Conservation (phyloP, 306 rosid genomes). For the Fagus crenata region DNA sequence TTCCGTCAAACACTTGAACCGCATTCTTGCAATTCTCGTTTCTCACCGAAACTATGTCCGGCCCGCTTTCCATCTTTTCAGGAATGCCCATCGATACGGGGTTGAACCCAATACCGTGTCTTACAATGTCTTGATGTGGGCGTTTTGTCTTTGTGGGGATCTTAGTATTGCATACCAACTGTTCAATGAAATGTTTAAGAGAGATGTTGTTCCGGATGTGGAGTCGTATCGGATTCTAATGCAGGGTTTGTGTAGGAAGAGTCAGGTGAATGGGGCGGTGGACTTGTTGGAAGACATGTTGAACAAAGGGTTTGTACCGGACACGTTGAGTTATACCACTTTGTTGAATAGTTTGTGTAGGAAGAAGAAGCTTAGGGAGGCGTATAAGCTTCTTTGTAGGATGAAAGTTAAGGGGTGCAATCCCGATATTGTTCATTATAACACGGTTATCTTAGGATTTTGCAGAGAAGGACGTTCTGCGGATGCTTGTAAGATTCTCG, state of each 20-base stretch:
- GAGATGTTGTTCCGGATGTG: conserved; percentile 66
- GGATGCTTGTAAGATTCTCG: conserved; percentile 78
- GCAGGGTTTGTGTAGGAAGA: conserved; percentile 84
- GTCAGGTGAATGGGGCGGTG: conserved; percentile 73
- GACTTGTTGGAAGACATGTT: conserved; percentile 85
- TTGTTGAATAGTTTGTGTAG: conserved; percentile 89
- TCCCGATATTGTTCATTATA: conserved; percentile 81
- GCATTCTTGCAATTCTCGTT: conserved; percentile 62
- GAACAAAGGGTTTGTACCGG: conserved; percentile 85
- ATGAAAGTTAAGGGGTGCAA: conserved; percentile 96
- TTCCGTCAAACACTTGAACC: conserved; percentile 66
- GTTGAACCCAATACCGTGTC: conserved; percentile 58
- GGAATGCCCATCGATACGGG: conserved; percentile 57
- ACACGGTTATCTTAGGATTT: conserved; percentile 71
- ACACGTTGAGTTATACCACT: conserved; percentile 73
- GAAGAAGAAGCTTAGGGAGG: conserved; percentile 82
- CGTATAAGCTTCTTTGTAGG: conserved; percentile 90
- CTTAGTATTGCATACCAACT: conserved; percentile 71
- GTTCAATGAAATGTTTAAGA: conserved; percentile 78
- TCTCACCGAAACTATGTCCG: conserved; percentile 48
- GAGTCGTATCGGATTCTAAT: conserved; percentile 76
- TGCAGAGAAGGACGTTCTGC: conserved; percentile 72
- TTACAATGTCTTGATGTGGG: conserved; percentile 68
- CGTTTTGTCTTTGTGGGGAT: conserved; percentile 63
- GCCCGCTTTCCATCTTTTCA: conserved; percentile 66